Evolutionary conservation across 2,329 filamentous ascomycete genomes (phyloP), one percentile per base, ranked within the genome.

Genomic region (Stemphylium lycopersici): DNA sequence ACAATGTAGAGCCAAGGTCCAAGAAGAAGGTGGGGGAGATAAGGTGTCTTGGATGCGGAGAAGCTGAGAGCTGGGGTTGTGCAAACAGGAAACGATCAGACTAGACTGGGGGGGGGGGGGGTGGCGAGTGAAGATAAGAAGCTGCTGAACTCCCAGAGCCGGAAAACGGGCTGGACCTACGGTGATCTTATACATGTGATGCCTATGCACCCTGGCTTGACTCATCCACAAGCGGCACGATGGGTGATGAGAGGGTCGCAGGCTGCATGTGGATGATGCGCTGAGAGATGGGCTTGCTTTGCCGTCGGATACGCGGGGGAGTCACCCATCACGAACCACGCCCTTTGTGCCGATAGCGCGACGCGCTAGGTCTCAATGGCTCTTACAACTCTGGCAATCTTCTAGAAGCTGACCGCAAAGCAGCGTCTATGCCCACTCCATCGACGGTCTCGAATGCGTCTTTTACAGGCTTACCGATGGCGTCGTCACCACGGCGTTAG

Each of bases 41-140:
- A 53, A 64, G 43, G 50, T 51, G 44, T 8, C 15, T 43, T 53
- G 61, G 58, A 65, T 56, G 68, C 64, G 65, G 66, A 64, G 63
- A 59, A 56, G 46, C 48, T 52, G 41, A 38, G 39, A 54, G 47
- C 48, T 41, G 45, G 44, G 55, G 42, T 38, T 52, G 48, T 34
- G 46, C 34, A 13, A 39, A 31, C 29, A 40, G 32, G 40, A 36
- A 38, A 32, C 15, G 29, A 39, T 38, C 6, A 18, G 37, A 31
- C 47, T 48, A 32, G 29, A 7, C 16, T 45, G 48, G 51, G 39
- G 20, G 53, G 55, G 50, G 46, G 48, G 51, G 39, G 20, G 53
- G 55, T 52, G 46, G 39, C 36, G 20, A 42, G 50, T 45, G 31
- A 48, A 59, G 48, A 51, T 36, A 44, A 51, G 39, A 29, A 33